Conservation (phyloP, 2,329 filamentous ascomycete genomes). For the Alternaria incomplexa region DNA sequence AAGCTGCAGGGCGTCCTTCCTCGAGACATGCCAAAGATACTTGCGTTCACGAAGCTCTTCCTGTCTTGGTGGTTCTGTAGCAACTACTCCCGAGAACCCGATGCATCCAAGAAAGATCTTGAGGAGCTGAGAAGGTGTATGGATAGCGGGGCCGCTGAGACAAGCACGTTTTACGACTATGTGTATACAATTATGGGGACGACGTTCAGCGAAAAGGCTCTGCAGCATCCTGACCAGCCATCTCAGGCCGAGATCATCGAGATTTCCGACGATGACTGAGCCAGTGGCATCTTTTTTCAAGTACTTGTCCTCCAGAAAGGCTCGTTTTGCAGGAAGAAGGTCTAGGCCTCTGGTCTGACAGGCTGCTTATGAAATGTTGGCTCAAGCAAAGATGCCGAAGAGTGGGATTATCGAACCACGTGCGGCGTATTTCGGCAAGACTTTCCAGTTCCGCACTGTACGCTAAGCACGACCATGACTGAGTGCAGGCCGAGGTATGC, state of each 20-base stretch:
- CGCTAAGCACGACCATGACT: not conserved
- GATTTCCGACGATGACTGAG: constrained; percentile 34
- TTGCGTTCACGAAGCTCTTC: constrained; percentile 37
- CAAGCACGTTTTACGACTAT: constrained; percentile 33
- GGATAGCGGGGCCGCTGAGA: constrained; percentile 16
- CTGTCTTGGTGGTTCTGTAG: constrained; percentile 44
- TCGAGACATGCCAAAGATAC: constrained; percentile 33
- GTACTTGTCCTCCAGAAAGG: not conserved
- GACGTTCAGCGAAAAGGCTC: constrained; percentile 32
- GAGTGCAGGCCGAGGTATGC: not conserved
- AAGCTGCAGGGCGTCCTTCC: constrained; percentile 36
- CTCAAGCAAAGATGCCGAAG: constrained; percentile 1
- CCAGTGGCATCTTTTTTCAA: not conserved
- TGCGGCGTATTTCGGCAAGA: constrained; percentile 12
- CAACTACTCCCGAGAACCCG: constrained; percentile 19
- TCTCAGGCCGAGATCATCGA: constrained; percentile 37
- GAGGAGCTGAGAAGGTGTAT: constrained; percentile 25
- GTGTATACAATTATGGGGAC: constrained; percentile 28
- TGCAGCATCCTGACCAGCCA: constrained; percentile 24
- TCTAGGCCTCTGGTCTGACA: constrained; percentile 3
- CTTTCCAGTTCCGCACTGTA: not conserved
- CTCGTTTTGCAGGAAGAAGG: not conserved
- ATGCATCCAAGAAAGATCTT: constrained; percentile 14
- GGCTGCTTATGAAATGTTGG: not conserved
- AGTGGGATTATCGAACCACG: not conserved